These are phyloP conservation scores for Monosporascus ibericus DNA, from an alignment of 2,329 filamentous ascomycete species.

Conservation along the genomic window DNA sequence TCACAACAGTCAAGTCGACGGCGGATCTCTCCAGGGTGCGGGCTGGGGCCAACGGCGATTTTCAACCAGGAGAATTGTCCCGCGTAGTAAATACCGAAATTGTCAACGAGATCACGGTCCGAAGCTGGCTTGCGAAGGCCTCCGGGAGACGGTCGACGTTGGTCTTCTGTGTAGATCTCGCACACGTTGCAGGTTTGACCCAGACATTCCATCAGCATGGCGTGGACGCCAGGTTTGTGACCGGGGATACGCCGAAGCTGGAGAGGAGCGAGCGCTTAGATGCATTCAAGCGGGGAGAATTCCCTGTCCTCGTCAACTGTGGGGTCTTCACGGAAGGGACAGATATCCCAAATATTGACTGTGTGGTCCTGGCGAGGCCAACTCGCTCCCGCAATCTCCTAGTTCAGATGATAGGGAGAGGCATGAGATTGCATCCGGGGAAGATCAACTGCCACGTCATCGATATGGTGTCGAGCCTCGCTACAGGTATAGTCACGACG, in stretches of 20 bases:
- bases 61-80: constrained; percentile 71
- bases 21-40: constrained; percentile 70
- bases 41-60: constrained; percentile 67
- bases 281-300: constrained; percentile 69
- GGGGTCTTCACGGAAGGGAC: constrained; percentile 97
- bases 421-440: constrained; percentile 73
- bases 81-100: constrained; percentile 73
- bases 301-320: constrained; percentile 87
- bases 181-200: constrained; percentile 72
- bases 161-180: constrained; percentile 88
- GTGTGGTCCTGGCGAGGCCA: constrained; percentile 78
- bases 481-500: constrained; percentile 79
- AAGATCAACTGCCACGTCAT: constrained; percentile 92
- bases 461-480: constrained; percentile 85
- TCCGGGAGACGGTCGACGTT: constrained; percentile 72
- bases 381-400: constrained; percentile 90
- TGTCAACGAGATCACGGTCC: constrained; percentile 78
- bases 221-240: constrained; percentile 81
- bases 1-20: constrained; percentile 83
- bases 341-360: constrained; percentile 96
- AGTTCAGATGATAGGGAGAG: constrained; percentile 95
- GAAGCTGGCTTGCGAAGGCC: constrained; percentile 79
- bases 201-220: constrained; percentile 69
- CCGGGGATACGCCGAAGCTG: constrained; percentile 67
- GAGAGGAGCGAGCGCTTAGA: constrained; percentile 65